Evolutionary conservation across 2,329 filamentous ascomycete species (phyloP), one percentile per base, ranked within the genome.

Genomic region (Coleophoma cylindrospora): DNA sequence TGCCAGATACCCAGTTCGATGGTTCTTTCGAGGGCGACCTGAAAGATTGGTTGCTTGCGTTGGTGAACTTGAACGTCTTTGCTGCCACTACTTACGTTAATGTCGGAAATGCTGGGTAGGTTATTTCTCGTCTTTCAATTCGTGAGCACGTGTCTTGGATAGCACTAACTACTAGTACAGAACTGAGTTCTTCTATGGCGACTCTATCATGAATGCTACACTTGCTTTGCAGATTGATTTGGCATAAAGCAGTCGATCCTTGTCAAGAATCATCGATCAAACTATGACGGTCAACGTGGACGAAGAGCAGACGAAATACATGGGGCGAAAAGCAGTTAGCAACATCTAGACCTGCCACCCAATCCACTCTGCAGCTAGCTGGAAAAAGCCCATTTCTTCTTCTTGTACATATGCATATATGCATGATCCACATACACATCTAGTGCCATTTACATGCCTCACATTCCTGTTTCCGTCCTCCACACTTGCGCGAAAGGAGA

Each of bases 21-120:
- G 70, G 70, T 3, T 50, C 53, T 2, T 72, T 73, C 46, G 52
- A 50, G 0, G 70, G 68, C 2, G 68, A 72, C 45, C 66, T 69
- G 40, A 72, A 70, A 59, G 65, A 73, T 32, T 73, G 70, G 71
- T 57, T 73, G 17, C 37, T 63, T 17, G 67, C 66, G 12, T 51
- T 73, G 43, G 66, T 66, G 2, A 60, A 66, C 32, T 63, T 68
- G 34, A 70, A 66, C 2, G 57, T 68, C 17, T 71, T 71, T 50
- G 57, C 54, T 3, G 59, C 63, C 11, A 59, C 54, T 15, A 71
- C 67, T 1, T 74, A 66, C 50, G 67, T 73, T 34, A 73, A 73
- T 47, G 69, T 74, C 7, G 70, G 69, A 1, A 73, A 73, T 52
- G 70, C 65, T 15, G 70, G 70, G 57, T 60, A 50, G 40, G 50